These are phyloP conservation scores for Penicillium capsulatum DNA, from an alignment of 2,329 filamentous ascomycete species.

Conservation along the genomic window DNA sequence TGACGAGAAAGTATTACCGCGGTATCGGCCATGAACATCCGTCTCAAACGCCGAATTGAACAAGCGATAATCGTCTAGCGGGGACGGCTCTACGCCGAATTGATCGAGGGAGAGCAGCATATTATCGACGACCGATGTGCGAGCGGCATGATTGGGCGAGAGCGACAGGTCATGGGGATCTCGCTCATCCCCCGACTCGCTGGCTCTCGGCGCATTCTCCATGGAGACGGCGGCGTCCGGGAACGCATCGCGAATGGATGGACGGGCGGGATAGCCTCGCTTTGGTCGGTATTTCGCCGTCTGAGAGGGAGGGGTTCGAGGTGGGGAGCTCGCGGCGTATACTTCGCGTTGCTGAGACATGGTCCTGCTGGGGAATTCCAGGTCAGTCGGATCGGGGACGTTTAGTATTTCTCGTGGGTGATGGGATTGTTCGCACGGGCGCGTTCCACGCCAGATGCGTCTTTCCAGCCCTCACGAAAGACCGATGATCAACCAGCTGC, in stretches of 20 bases:
- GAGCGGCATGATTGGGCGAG: slow-evolving; percentile 68
- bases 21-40: slow-evolving; percentile 43
- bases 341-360: slow-evolving; percentile 29
- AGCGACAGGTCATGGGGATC: slow-evolving; percentile 74
- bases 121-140: slow-evolving; percentile 90
- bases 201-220: slow-evolving; percentile 31
- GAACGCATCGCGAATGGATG: slow-evolving; percentile 41
- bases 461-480: neutral
- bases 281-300: slow-evolving; percentile 32
- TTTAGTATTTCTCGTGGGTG: slow-evolving; percentile 7
- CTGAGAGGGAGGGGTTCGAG: slow-evolving; percentile 39
- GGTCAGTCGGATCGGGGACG: slow-evolving; percentile 9
- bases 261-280: slow-evolving; percentile 25
- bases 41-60: slow-evolving; percentile 42
- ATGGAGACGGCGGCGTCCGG: slow-evolving; percentile 34
- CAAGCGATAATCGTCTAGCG: slow-evolving; percentile 36
- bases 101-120: slow-evolving; percentile 92
- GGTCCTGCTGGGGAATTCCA: slow-evolving; percentile 16
- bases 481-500: neutral
- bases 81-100: slow-evolving; percentile 46
- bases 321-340: slow-evolving; percentile 33
- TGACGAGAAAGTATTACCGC: slow-evolving; percentile 58
- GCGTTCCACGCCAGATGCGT: too few relatives aligned
- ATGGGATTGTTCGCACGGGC: too few relatives aligned
- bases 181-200: slow-evolving; percentile 39